Evolutionary conservation across 1,139 yeast genomes (phyloP), one percentile per base, ranked within the genome.

Genomic region (Taphrina communis): DNA sequence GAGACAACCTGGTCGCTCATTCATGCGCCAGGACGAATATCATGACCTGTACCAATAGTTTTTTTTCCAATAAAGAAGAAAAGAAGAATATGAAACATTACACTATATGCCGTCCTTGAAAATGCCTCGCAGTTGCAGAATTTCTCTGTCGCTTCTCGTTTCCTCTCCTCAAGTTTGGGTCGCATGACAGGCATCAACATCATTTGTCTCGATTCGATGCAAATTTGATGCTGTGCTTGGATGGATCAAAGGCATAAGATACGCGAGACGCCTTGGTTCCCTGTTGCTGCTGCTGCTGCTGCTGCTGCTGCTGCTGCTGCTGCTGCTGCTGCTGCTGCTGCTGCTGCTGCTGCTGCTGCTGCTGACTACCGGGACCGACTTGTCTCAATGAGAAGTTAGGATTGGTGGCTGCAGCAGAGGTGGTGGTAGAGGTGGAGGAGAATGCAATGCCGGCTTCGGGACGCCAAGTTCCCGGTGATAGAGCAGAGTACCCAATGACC

Each of bases 391-490:
- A 9, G 6, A 11, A 14, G 42, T 3, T 2, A 6, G 42, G 14
- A 39, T 6, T 9, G 42, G 14, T 6, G 42, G 14, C 31, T 25
- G 31, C 31, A 4, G 31, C 31, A 25, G 31, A 14, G 42, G 42
- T 3, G 42, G 42, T 6, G 3, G 14, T 9, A 14, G 14, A 11
- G 42, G 14, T 14, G 42, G 14, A 11, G 2, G 42, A 46, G 38
- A 46, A 46, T 11, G 51, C 17, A 46, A 63, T 63, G 38, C 67
- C 67, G 14, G 56, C 39, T 36, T 53, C 67, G 6, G 61, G 67
- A 11, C 35, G 56, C 67, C 67, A 63, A 7, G 59, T 57, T 9
- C 67, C 67, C 25, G 66, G 17, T 57, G 55, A 46, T n/a, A 21
- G 19, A 7, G 42, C 19, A 25, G 31, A 25, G 31, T 25, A 25